phyloP scores from a whole-genome alignment of 2,329 filamentous ascomycete species.

The Nothomitra cinnamomea region DNA sequence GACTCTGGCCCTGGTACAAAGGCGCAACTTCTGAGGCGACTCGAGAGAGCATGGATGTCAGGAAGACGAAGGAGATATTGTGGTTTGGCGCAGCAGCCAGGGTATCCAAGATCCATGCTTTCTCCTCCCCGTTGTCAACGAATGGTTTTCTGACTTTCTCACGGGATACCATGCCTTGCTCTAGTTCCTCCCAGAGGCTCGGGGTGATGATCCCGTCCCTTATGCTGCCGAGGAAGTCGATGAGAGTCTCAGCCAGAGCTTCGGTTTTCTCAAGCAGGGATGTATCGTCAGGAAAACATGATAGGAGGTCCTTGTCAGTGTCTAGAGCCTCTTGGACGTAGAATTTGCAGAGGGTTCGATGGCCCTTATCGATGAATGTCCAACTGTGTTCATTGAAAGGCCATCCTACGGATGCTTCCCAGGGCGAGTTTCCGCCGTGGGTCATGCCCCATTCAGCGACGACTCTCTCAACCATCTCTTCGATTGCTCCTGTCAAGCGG shows the following conservation, averaged over 20 bases:
- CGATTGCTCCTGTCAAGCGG: slow-evolving; percentile 67
- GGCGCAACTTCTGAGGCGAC: slow-evolving; percentile 38
- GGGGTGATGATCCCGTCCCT: slow-evolving; percentile 63
- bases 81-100: slow-evolving; percentile 56
- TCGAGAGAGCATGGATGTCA: slow-evolving; percentile 57
- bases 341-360: slow-evolving; percentile 27
- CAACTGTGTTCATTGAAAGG: slow-evolving; percentile 38
- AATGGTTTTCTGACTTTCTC: slow-evolving; percentile 27
- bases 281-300: slow-evolving; percentile 44
- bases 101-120: slow-evolving; percentile 52
- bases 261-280: slow-evolving; percentile 55
- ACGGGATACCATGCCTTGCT: slow-evolving; percentile 34
- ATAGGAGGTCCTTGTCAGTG: slow-evolving; percentile 42
- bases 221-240: slow-evolving; percentile 58
- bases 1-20: slow-evolving; percentile 11
- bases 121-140: slow-evolving; percentile 35
- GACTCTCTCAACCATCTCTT: slow-evolving; percentile 38
- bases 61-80: slow-evolving; percentile 77
- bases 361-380: slow-evolving; percentile 23
- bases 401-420: slow-evolving; percentile 38
- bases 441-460: slow-evolving; percentile 47
- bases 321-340: slow-evolving; percentile 51
- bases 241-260: slow-evolving; percentile 49
- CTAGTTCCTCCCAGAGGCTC: slow-evolving; percentile 52
- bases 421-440: slow-evolving; percentile 27